Base-by-base conservation (phyloP, 2,329 filamentous ascomycete species). In the Pseudocercospora vitis region DNA sequence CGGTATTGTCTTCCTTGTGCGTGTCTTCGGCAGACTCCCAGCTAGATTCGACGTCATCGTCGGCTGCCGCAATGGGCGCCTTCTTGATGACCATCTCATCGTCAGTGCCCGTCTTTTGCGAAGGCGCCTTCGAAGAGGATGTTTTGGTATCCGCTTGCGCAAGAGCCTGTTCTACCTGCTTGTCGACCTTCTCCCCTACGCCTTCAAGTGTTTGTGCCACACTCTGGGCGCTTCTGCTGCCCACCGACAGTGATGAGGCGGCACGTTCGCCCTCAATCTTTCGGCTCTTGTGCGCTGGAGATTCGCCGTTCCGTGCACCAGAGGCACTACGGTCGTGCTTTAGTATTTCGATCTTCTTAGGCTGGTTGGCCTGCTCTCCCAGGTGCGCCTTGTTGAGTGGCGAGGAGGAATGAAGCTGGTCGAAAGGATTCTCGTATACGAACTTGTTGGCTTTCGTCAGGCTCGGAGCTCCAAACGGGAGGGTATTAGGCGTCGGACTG, bases 1-100 rank as follows among this genome's bases (percentile, higher is more conserved):
- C 69, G 32, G 96, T 84, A 19, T 37, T 80, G 54, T 85, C 84
- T 62, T 87, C 84, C 70, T 90, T 87, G 42, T 87, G 86, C 58
- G 86, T 84, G 51, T 82, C 82, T 65, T 91, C 89, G 3, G 87
- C 89, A 60, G 86, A 95, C 76, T 96, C 91, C 91, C 91, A 95
- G 73, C 86, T 91, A 6, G 67, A 68, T 44, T 67, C 65, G 3
- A 68, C 59, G 60, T 95, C 91, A n/a, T 84, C 88, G 42, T 78
- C 71, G 47, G 72, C 76, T 32, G 80, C 74, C 47, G 76, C 47
- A 14, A 45, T 19, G 12, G 46, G 73, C 46, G 80, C 76, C 18
- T 81, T 81, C 57, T 82, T 78, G 47, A 80, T 79, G 31, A 79
- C 76, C 55, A 82, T 78, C 44, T 85, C 82, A 46, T 65, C 60